Evolutionary conservation across 73 alveolate species (phyloP).

Genomic region (Tetrahymena elliotti): DNA sequence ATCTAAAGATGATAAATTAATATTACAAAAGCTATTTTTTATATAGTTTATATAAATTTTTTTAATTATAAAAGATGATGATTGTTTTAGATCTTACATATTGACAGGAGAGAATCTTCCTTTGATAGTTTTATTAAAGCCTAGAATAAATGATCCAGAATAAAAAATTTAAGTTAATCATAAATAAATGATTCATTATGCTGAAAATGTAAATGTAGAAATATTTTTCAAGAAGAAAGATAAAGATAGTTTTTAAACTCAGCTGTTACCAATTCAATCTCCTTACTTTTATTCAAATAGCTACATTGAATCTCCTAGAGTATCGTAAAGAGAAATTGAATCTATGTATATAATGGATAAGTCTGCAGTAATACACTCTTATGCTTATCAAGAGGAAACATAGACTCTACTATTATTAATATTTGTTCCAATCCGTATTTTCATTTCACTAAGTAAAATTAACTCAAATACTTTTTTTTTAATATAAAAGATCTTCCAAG

Average conservation of each 20-base stretch:
- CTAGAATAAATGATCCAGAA: not conserved
- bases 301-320: not conserved
- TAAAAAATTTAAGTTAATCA: not conserved
- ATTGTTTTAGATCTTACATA: not conserved
- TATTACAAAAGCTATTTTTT: no score
- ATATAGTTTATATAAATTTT: no score
- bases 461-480: not conserved
- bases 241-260: not conserved
- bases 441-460: not conserved
- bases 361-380: not conserved
- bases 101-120: not conserved
- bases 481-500: not conserved
- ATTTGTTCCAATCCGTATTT: not conserved
- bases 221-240: not conserved
- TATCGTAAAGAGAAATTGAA: not conserved
- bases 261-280: not conserved
- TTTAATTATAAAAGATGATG: not conserved
- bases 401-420: not conserved
- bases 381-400: not conserved
- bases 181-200: not conserved
- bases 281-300: not conserved
- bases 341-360: not conserved
- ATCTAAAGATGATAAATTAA: no score
- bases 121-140: not conserved
- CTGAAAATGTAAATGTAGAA: not conserved